Base-by-base conservation (phyloP, 73 alveolate species). In the Stentor coeruleus region DNA sequence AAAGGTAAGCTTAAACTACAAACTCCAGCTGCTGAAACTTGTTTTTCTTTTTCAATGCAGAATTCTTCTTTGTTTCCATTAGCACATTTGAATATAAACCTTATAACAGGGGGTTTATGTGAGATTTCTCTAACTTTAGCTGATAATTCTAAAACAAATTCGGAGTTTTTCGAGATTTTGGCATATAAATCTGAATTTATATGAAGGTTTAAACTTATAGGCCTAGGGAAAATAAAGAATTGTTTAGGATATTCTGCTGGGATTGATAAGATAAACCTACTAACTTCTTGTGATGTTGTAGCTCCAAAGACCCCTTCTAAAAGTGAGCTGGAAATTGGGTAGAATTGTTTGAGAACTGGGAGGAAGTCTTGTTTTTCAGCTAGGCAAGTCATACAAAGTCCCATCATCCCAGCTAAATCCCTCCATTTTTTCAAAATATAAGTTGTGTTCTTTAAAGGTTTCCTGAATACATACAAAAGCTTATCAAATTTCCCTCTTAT, bases 201-300 rank as follows among this genome's bases (percentile, higher is more conserved):
- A 26, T 66, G 40, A 26, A 66, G 39, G 37, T 20, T 20, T 11
- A 66, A 20, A 66, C 42, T 26, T 0, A 66, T 66, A 14, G 79
- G 79, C 26, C 37, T 66, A 66, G n/a, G 20, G 33, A 66, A 66
- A 20, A 14, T 20, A 31, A 66, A 66, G 39, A 66, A 66, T 2
- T 66, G 79, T 2, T 33, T 66, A 20, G 79, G 79, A 33, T 66
- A 66, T 11, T 66, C 33, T 40, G 33, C 37, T 26, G 79, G 79
- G 41, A 26, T 26, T 11, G n/a, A 14, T 33, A 66, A 66, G 11
- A 66, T 40, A 66, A 66, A 20, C n/a, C 37, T 66, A 20, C n/a
- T 40, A 1, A 66, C 42, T 15, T 66, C 42, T 66, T 66, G 40
- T 26, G 41, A 26, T n/a, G n/a, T n/a, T n/a, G n/a, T n/a, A 66